Evolutionary conservation across 805 yeast genomes (phyloP), one percentile per base, ranked within the genome.

Genomic region (Kluyveromyces aestuarii): DNA sequence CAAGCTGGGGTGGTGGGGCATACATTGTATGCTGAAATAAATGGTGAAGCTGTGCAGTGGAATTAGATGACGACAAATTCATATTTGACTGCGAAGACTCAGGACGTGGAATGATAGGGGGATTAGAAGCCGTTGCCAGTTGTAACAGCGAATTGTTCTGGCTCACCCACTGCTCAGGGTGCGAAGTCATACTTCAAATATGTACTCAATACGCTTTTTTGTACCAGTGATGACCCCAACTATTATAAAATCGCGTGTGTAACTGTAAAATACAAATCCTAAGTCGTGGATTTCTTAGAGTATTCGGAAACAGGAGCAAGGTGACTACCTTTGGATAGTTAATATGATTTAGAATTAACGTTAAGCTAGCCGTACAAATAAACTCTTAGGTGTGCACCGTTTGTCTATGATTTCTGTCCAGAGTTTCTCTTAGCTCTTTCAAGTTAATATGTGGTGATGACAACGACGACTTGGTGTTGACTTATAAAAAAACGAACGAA

Each of bases 121-220:
- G 36, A 30, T 33, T 33, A 11, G 45, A 33, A 30, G 44, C 44
- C 4, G 45, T 33, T 4, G 45, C 45, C 21, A 43, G 27, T 18
- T 43, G 45, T n/a, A 43, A 33, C n/a, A 43, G 39, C 17, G 45
- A 33, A 25, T 43, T 43, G 36, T 43, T 21, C 39, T 43, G 45
- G 17, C 36, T 33, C 11, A 35, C 27, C 45, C 45, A 43, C 39
- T 43, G 45, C 16, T 43, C 39, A 21, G 21, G 45, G 16, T 43
- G 45, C 19, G 45, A 43, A 8, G 45, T 33, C 45, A 43, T 43
- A 9, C 36, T 18, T 18, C 42, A 9, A 9, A n/a, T 25, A 19
- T 13, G 3, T 13, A 13, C 14, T 3, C 2, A 30, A 30, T 11
- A 13, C 3, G 11, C 35, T 30, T 7, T 30, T 11, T 13, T 10